Conservation (phyloP, 2,329 filamentous ascomycete genomes). For the Colletotrichum horii region DNA sequence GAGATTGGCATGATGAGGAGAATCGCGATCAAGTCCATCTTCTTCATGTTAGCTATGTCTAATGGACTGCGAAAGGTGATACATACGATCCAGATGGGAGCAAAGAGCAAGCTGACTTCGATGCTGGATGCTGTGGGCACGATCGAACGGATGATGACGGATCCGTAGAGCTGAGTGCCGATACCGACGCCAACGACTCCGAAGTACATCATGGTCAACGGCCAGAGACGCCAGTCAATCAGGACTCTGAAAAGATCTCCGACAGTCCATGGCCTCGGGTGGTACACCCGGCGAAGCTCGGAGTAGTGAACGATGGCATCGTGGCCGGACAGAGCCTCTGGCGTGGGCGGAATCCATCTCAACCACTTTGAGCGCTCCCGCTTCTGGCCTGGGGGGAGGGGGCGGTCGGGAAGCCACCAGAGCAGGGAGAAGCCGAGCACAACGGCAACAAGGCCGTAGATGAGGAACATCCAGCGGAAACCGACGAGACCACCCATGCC, state of each 20-base stretch:
- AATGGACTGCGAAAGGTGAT: neutral
- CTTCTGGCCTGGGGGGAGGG: slow-evolving; percentile 72
- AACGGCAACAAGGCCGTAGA: slow-evolving; percentile 80
- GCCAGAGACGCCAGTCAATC: slow-evolving; percentile 88
- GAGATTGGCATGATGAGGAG: slow-evolving; percentile 84
- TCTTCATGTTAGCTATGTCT: neutral
- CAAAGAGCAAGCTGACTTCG: slow-evolving; percentile 81
- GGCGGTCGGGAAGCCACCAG: slow-evolving; percentile 91
- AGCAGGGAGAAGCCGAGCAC: slow-evolving; percentile 75
- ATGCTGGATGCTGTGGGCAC: slow-evolving; percentile 75
- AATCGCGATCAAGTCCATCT: slow-evolving; percentile 88
- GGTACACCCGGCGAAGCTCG: slow-evolving; percentile 82
- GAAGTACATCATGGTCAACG: slow-evolving; percentile 89
- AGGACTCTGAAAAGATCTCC: slow-evolving; percentile 74
- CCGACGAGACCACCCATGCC: slow-evolving; percentile 77
- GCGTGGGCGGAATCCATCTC: slow-evolving; percentile 70
- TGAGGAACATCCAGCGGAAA: slow-evolving; percentile 91
- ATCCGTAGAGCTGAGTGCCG: slow-evolving; percentile 86
- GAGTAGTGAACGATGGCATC: slow-evolving; percentile 85
- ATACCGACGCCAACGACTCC: slow-evolving; percentile 93
- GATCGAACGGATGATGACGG: slow-evolving; percentile 83
- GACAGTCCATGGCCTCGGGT: slow-evolving; percentile 73
- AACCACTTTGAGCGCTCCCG: slow-evolving; percentile 55
- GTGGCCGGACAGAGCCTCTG: slow-evolving; percentile 75
- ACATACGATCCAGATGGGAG: slow-evolving; percentile 89